Base-by-base conservation (phyloP, 2,329 filamentous ascomycete genomes). In the Claviceps capensis region DNA sequence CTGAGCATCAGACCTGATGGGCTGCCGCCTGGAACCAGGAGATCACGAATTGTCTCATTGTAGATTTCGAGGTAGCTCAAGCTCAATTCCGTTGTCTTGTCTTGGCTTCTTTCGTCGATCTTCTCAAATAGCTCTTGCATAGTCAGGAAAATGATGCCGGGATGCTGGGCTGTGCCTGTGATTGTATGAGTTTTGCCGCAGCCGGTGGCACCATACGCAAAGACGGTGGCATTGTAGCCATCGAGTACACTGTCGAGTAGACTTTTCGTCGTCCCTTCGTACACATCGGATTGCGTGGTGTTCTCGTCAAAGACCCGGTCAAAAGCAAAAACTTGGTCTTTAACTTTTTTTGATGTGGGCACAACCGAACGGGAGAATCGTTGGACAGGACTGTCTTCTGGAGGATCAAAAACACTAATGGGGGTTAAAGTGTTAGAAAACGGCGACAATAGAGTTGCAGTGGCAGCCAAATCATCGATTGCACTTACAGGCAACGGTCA, bases 161-260 rank as follows among this genome's bases (percentile, higher is more conserved):
- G 93, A 63, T 95, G 86, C 65, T 95, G 86, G 1, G 88, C 72
- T 0, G 91, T 96, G 58, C 93, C 93, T 3, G 85, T 88, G 62
- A 98, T 98, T 9, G 93, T 98, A 67, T 98, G 93, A 23, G 93
- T 98, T 72, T 98, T 98, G 68, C 93, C 93, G 68, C 93, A 98
- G 41, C 93, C 93, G 0, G 93, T 98, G 41, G 93, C 93, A 59
- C 93, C 93, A 67, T 98, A 98, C 48, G 93, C 93, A 66, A 98
- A 98, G 4, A 98, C 93, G 0, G 93, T 98, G 47, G 93, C 93
- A 73, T 98, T 98, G 75, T 96, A 98, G 58, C 93, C 93, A 59
- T 98, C 90, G 53, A 98, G 76, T 16, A 98, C 90, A 64, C 85
- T 96, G 66, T 97, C 91, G 55, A 98, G 79, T n/a, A 98, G 78